Conservation (phyloP, 768 basidiomycete species). For the Pleurotus tuoliensis region DNA sequence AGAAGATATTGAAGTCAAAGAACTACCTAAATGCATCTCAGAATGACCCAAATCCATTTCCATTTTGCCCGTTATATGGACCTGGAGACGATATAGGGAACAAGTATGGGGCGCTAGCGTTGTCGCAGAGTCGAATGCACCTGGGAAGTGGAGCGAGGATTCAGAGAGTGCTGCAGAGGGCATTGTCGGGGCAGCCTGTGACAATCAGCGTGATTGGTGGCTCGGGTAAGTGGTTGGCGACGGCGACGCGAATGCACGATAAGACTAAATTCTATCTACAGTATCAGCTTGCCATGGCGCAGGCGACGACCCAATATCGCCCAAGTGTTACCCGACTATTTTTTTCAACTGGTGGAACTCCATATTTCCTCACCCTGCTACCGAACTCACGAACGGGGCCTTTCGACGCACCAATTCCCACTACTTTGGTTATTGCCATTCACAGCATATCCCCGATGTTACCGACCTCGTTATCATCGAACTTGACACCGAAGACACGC, state of each 20-base stretch:
- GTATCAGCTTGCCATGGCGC: slow-evolving; percentile 94
- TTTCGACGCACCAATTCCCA: slow-evolving; percentile 88
- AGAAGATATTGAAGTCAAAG: slow-evolving; percentile 46
- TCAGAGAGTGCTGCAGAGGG: slow-evolving; percentile 79
- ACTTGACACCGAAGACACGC: slow-evolving; percentile 86
- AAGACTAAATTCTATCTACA: slow-evolving; percentile 23
- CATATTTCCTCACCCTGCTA: slow-evolving; percentile 97
- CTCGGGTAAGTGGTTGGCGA: slow-evolving; percentile 51
- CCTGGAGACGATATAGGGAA: slow-evolving; percentile 74
- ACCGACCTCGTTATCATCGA: slow-evolving; percentile 95
- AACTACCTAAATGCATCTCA: slow-evolving; percentile 77
- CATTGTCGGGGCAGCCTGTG: slow-evolving; percentile 78
- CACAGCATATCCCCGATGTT: slow-evolving; percentile 89
- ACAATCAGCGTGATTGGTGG: slow-evolving; percentile 90
- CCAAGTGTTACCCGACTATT: slow-evolving; percentile 86
- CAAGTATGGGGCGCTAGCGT: slow-evolving; percentile 71
- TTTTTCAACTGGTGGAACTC: slow-evolving; percentile 98
- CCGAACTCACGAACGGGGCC: slow-evolving; percentile 96
- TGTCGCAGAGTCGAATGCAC: slow-evolving; percentile 75
- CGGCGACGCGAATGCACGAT: too few species aligned
- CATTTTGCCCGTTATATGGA: slow-evolving; percentile 88
- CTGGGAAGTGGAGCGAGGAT: slow-evolving; percentile 78
- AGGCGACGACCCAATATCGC: slow-evolving; percentile 83
- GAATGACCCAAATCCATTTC: slow-evolving; percentile 68
- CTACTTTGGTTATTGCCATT: slow-evolving; percentile 93